Percentiles rank a stretch among this genome's conserved stretches.
Evolutionary conservation across 2,329 filamentous ascomycete species (phyloP).

Genomic region (Didymella segeticola): DNA sequence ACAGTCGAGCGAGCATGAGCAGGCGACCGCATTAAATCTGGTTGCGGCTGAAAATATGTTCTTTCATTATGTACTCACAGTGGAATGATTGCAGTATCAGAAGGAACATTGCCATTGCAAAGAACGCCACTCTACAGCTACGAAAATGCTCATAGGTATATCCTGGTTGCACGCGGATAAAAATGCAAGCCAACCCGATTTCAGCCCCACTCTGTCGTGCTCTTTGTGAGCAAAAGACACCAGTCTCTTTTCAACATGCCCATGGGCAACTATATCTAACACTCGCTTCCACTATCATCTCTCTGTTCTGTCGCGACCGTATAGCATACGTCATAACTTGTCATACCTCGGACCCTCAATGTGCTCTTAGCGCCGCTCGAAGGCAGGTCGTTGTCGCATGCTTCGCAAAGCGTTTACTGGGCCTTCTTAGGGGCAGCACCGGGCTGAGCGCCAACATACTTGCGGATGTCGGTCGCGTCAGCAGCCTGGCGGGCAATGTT

Average conservation of each 20-base stretch:
- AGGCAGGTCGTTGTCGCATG: constrained; percentile 25
- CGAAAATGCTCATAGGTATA: constrained; percentile 19
- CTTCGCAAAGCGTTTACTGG: constrained; percentile 45
- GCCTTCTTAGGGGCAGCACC: constrained; percentile 70
- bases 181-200: constrained; percentile 7
- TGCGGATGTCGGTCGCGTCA: constrained; percentile 78
- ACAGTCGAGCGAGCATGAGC: background rate
- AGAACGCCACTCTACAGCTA: constrained; percentile 18
- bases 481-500: constrained; percentile 73
- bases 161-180: constrained; percentile 2
- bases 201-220: constrained; percentile 3
- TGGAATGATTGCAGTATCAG: background rate
- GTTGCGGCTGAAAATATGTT: constrained; percentile 4
- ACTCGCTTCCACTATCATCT: background rate
- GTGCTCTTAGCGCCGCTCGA: constrained; percentile 19
- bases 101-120: constrained; percentile 16
- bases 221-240: background rate
- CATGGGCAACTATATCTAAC: too few species aligned
- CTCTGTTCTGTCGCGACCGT: constrained; percentile 19
- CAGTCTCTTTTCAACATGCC: background rate
- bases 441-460: constrained; percentile 67
- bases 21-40: constrained; percentile 6
- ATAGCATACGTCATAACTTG: constrained; percentile 33
- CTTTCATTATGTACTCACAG: background rate
- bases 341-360: constrained; percentile 26